These are phyloP conservation scores for Helminthosporium solani DNA, from an alignment of 2,329 filamentous ascomycete species.

Conservation along the genomic window DNA sequence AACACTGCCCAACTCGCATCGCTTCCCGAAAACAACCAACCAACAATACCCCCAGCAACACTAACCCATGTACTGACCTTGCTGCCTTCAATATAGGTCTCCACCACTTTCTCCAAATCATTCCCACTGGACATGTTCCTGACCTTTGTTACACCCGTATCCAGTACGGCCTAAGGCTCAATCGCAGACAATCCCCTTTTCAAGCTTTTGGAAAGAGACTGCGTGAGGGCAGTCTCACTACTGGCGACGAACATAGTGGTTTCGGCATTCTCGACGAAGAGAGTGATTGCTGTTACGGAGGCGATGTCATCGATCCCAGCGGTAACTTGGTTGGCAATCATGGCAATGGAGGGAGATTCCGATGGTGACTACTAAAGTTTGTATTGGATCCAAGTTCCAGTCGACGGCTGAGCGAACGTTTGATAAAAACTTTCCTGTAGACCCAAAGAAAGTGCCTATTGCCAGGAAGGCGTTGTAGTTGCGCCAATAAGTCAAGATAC, in stretches of 20 bases:
- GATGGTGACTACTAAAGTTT: slow-evolving; percentile 48
- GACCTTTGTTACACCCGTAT: slow-evolving; percentile 49
- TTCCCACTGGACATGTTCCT: slow-evolving; percentile 33
- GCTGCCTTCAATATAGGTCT: slow-evolving; percentile 29
- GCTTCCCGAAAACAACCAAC: slow-evolving; percentile 19
- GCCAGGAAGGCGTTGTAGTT: slow-evolving; percentile 49
- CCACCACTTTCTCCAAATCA: slow-evolving; percentile 22
- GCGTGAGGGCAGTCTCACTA: slow-evolving; percentile 46
- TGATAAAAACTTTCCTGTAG: slow-evolving; percentile 36
- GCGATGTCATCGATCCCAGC: slow-evolving; percentile 42
- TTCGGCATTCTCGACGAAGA: slow-evolving; percentile 48
- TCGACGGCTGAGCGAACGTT: slow-evolving; percentile 39
- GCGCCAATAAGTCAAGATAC: slow-evolving; percentile 26
- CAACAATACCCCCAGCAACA: slow-evolving; percentile 21
- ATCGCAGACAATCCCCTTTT: slow-evolving; percentile 37
- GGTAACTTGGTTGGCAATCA: slow-evolving; percentile 44
- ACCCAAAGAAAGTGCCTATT: slow-evolving; percentile 25
- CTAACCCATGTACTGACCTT: slow-evolving; percentile 24
- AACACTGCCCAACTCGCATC: slow-evolving; percentile 20
- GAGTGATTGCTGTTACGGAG: slow-evolving; percentile 42
- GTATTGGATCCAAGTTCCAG: slow-evolving; percentile 50
- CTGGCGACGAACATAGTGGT: slow-evolving; percentile 47
- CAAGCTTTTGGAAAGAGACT: slow-evolving; percentile 40
- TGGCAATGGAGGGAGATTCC: slow-evolving; percentile 46
- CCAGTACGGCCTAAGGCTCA: slow-evolving; percentile 38